These are phyloP conservation scores for Trypethelium eluteriae DNA, from an alignment of 495 filamentous ascomycete genomes.

Conservation along the genomic window DNA sequence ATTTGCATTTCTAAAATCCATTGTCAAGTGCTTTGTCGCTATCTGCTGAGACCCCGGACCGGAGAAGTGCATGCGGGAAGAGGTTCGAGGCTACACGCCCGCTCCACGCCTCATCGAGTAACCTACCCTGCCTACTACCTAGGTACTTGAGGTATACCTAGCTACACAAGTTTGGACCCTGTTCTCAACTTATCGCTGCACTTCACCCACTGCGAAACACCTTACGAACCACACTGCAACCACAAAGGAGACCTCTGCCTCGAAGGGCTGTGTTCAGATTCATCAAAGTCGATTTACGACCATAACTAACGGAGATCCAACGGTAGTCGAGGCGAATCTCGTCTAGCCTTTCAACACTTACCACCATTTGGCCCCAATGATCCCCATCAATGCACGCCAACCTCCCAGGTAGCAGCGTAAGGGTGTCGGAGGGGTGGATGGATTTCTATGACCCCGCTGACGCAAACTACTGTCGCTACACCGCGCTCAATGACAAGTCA, in stretches of 20 bases:
- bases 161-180: background rate
- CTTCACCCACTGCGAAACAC: background rate
- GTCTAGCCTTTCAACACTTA: background rate
- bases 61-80: no score
- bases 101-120: background rate
- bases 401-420: background rate
- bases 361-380: background rate
- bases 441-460: slow-evolving; percentile 20
- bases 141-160: background rate
- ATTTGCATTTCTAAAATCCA: no score
- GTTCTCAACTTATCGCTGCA: background rate
- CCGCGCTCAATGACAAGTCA: slow-evolving; percentile 28
- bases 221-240: no score
- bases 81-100: background rate
- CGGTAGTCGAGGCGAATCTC: background rate
- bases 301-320: background rate
- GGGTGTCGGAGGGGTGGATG: slow-evolving; percentile 9
- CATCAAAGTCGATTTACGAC: background rate
- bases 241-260: background rate
- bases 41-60: no score
- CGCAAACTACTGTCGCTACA: slow-evolving; percentile 13
- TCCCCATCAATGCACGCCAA: background rate
- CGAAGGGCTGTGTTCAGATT: background rate
- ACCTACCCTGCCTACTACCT: background rate
- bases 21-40: no score